These are phyloP conservation scores for Cucurbita ficifolia DNA, from an alignment of 306 rosid species.

Conservation along the genomic window DNA sequence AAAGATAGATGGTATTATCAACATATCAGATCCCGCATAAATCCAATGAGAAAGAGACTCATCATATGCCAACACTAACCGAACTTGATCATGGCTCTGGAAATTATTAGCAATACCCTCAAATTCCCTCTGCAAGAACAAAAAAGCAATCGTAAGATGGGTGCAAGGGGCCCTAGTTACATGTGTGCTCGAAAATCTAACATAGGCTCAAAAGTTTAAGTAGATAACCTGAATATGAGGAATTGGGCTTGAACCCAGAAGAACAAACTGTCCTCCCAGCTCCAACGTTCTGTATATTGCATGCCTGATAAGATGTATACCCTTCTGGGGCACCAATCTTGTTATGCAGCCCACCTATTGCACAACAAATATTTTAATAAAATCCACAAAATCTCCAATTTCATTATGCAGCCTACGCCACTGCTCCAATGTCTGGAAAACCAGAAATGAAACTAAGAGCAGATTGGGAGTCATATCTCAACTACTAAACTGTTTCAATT, in stretches of 20 bases:
- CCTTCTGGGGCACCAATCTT: constrained; percentile 96
- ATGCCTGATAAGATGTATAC: constrained; percentile 89
- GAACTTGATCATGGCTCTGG: constrained; percentile 55
- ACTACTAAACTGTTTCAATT: not conserved
- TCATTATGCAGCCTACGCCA: not conserved
- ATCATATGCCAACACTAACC: constrained; percentile 74
- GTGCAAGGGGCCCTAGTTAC: not conserved
- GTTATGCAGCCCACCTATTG: constrained; percentile 88
- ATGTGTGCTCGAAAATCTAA: not conserved
- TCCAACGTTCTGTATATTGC: constrained; percentile 76
- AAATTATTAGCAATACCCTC: constrained; percentile 73
- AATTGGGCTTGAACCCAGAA: constrained; percentile 93
- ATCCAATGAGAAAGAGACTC: constrained; percentile 85
- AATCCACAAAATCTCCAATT: not conserved
- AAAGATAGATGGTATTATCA: constrained; percentile 87
- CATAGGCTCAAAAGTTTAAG: constrained; percentile 9
- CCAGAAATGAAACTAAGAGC: not conserved
- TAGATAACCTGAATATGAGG: constrained; percentile 65
- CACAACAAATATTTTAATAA: not conserved
- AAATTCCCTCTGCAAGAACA: constrained; percentile 57
- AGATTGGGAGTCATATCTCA: not conserved
- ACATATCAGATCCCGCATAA: constrained; percentile 84
- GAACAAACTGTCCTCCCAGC: constrained; percentile 89
- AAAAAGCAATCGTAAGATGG: not conserved
- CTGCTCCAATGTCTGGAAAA: not conserved